Conservation (phyloP, 2,329 filamentous ascomycete species). For the Plectosphaerella plurivora region DNA sequence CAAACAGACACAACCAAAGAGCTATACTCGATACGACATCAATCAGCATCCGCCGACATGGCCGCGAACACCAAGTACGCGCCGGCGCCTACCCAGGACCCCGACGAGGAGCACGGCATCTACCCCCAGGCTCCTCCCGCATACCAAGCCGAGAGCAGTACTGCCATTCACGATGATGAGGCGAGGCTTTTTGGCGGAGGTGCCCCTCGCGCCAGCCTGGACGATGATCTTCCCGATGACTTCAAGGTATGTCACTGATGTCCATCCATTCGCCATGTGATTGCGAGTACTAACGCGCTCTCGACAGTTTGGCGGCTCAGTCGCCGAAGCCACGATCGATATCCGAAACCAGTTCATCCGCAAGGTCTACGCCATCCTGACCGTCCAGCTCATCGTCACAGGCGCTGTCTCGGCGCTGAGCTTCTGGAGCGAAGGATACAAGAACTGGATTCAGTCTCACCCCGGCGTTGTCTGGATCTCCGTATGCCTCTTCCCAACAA, state of each 20-base stretch:
- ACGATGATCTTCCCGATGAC: slow-evolving; percentile 84
- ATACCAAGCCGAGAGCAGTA: slow-evolving; percentile 52
- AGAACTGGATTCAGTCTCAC: slow-evolving; percentile 80
- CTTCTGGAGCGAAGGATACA: slow-evolving; percentile 79
- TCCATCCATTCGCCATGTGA: neutral
- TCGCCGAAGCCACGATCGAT: slow-evolving; percentile 89
- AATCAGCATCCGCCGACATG: slow-evolving; percentile 40
- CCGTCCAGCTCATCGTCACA: slow-evolving; percentile 87
- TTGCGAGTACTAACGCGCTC: slow-evolving; percentile 7
- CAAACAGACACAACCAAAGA: neutral
- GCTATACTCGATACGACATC: neutral
- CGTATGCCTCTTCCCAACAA: slow-evolving; percentile 34
- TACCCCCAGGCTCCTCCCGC: slow-evolving; percentile 80
- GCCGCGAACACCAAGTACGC: slow-evolving; percentile 76
- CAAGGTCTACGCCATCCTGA: slow-evolving; percentile 97
- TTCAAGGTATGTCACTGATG: slow-evolving; percentile 65
- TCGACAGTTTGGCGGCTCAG: slow-evolving; percentile 83
- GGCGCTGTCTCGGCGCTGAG: slow-evolving; percentile 75
- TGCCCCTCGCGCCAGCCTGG: slow-evolving; percentile 72
- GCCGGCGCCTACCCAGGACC: slow-evolving; percentile 79
- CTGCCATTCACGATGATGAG: slow-evolving; percentile 51
- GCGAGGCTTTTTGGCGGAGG: slow-evolving; percentile 59
- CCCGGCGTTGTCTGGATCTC: slow-evolving; percentile 82
- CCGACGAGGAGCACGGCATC: slow-evolving; percentile 54
- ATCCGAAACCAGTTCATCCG: slow-evolving; percentile 96